Evolutionary conservation across 306 rosid genomes (phyloP).

Genomic region (Cucurbita pepo): DNA sequence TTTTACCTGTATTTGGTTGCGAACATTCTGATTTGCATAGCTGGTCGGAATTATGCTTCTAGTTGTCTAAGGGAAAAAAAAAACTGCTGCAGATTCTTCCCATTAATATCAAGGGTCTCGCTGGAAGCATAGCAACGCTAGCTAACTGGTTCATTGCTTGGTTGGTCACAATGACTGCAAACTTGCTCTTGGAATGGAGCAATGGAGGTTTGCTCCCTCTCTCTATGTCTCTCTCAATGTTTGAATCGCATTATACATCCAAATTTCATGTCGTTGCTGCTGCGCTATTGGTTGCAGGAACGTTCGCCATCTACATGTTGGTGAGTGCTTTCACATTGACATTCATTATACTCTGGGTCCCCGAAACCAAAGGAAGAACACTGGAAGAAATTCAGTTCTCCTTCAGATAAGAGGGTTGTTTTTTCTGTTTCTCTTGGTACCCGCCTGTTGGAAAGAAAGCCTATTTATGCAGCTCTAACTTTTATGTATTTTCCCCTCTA

Average conservation of each 20-base stretch:
- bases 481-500: neutral
- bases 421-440: neutral
- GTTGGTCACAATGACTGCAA: slow-evolving; percentile 60
- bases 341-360: slow-evolving; percentile 46
- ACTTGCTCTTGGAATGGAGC: slow-evolving; percentile 62
- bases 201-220: slow-evolving; percentile 35
- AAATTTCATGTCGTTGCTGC: neutral
- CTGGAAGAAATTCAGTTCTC: slow-evolving; percentile 75
- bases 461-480: too few species aligned
- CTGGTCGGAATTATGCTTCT: neutral
- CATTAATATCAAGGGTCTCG: slow-evolving; percentile 62
- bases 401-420: slow-evolving; percentile 27
- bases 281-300: slow-evolving; percentile 22
- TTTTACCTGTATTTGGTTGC: neutral
- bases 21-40: neutral
- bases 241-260: neutral
- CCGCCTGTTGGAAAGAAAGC: neutral
- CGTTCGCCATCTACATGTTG: slow-evolving; percentile 42
- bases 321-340: slow-evolving; percentile 38
- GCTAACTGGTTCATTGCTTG: slow-evolving; percentile 54
- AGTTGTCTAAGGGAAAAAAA: neutral
- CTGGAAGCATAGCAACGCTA: slow-evolving; percentile 61
- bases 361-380: slow-evolving; percentile 79
- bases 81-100: slow-evolving; percentile 51
- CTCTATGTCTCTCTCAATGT: neutral